These are phyloP conservation scores for Beauveria brongniartii DNA, from an alignment of 2,329 filamentous ascomycete genomes.

Conservation along the genomic window DNA sequence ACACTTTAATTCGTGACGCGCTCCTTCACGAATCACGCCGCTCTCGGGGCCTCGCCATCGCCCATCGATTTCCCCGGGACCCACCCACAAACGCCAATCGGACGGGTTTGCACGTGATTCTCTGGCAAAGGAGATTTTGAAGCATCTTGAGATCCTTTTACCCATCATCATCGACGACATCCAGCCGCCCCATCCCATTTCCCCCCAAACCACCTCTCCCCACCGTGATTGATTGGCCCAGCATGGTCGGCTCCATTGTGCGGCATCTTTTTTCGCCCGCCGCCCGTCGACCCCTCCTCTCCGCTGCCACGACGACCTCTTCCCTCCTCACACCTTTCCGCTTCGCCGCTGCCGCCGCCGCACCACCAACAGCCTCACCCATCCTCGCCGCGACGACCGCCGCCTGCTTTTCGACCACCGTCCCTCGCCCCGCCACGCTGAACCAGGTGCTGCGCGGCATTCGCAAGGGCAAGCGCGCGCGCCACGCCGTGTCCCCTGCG, in stretches of 20 bases:
- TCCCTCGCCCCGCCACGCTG: constrained; percentile 52
- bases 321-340: constrained; percentile 14
- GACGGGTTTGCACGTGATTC: constrained; percentile 3
- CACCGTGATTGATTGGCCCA: constrained; percentile 17
- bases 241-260: constrained; percentile 28
- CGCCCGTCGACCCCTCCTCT: constrained; percentile 20
- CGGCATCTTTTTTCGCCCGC: constrained; percentile 28
- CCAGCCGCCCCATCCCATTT: background rate
- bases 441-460: constrained; percentile 72
- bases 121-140: constrained; percentile 3
- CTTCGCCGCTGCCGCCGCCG: constrained; percentile 12
- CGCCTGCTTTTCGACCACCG: constrained; percentile 48
- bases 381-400: constrained; percentile 25
- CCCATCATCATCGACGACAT: background rate
- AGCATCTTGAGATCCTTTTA: background rate
- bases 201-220: too few relatives aligned
- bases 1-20: too few relatives aligned
- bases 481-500: constrained; percentile 82
- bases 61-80: background rate
- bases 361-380: constrained; percentile 17
- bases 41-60: background rate
- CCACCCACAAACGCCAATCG: constrained; percentile 1
- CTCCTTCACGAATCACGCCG: too few relatives aligned
- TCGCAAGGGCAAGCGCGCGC: constrained; percentile 68
- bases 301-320: constrained; percentile 20